phyloP scores from a whole-genome alignment of 306 rosid genomes.

The Gastrolobium villosum region DNA sequence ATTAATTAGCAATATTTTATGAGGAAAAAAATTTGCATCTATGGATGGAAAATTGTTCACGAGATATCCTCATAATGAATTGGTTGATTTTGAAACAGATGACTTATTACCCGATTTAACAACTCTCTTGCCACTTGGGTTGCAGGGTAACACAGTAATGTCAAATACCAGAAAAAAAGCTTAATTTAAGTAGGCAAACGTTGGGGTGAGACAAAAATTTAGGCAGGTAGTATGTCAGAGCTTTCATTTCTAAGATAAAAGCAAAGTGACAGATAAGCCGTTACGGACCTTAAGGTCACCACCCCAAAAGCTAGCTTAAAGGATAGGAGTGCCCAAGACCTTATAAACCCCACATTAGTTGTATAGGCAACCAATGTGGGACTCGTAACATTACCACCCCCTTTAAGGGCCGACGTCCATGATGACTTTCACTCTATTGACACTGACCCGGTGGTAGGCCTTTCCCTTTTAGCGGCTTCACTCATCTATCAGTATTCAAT shows the following conservation, averaged over 20 bases:
- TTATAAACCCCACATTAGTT: too few relatives aligned
- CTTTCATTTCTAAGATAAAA: constrained; percentile 25
- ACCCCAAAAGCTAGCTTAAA: too few relatives aligned
- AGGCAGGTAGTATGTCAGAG: background rate
- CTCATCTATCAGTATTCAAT: too few relatives aligned
- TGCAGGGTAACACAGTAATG: background rate
- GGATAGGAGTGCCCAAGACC: too few relatives aligned
- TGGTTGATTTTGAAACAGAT: constrained; percentile 15
- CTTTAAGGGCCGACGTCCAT: too few relatives aligned
- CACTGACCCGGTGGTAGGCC: too few relatives aligned
- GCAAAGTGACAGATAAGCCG: background rate
- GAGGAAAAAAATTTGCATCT: constrained; percentile 2
- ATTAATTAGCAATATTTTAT: background rate
- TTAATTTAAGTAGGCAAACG: background rate
- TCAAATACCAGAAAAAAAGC: background rate
- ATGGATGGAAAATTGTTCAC: constrained; percentile 2
- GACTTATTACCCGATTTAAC: background rate
- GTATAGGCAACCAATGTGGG: too few relatives aligned
- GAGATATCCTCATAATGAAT: constrained; percentile 4
- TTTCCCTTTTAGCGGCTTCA: too few relatives aligned
- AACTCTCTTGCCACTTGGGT: constrained; percentile 1
- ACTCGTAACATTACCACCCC: too few relatives aligned
- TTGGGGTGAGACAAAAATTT: background rate
- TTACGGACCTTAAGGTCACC: too few relatives aligned
- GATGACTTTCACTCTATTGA: too few relatives aligned